Base-by-base conservation (phyloP, 192 early-diverging fungal species). In the Backusella tuberculispora region DNA sequence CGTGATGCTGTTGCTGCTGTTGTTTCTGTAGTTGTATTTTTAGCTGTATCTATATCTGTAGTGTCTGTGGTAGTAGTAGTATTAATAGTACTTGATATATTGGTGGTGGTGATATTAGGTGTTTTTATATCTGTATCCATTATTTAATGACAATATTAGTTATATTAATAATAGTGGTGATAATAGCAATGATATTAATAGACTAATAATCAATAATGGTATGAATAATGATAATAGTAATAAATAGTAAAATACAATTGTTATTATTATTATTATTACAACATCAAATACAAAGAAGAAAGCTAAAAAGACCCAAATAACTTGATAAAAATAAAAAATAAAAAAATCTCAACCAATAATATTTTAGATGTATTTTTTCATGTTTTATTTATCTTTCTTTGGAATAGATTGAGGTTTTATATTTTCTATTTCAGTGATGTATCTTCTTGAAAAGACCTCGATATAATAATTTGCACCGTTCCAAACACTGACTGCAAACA, bases 401-500 rank as follows among this genome's bases (percentile, higher is more conserved):
- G 10, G 42, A 43, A 9, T 43, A 43, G 42, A 43, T 43, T 43
- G 42, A 17, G 53, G n/a, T 43, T 69, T 69, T 8, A 69, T 69
- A 6, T 29, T 69, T 43, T 83, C 81, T 1, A 83, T 47, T 34
- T 83, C 81, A 13, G 65, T 14, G 19, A 74, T 73, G 50, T 92
- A 92, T 44, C 86, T 79, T 53, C 83, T 81, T 46, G 83, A 85
- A 73, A 92, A 92, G 0, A 92, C 88, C 44, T 92, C 91, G 78
- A 92, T 88, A 80, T 92, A 92, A 50, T 90, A 92, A 47, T 82
- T 81, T 4, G 89, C 89, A 4, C 91, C 91, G 60, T 92, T 92
- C 83, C 84, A 91, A 9, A 88, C 88, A 68, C 87, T 87, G 40
- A 85, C 81, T 37, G 77, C 79, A 69, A 90, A 83, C 75, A 87